Conservation (phyloP, 371 early-diverging fungal species). For the Apophysomyces elegans region DNA sequence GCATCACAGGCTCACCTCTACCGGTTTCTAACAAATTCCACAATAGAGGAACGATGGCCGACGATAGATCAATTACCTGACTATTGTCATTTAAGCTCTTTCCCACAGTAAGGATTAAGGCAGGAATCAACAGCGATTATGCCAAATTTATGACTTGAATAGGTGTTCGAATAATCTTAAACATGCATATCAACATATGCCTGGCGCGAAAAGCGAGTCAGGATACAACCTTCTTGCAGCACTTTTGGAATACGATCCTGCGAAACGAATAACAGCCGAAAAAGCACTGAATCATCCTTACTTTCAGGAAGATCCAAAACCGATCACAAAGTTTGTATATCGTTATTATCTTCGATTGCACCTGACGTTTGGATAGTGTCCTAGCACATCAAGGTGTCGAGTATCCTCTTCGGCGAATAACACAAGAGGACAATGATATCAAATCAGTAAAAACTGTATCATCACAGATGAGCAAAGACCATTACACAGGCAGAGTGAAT, state of each 20-base stretch:
- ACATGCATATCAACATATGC: conserved; percentile 50
- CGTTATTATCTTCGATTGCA: background rate
- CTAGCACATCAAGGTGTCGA: conserved; percentile 63
- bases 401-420: conserved; percentile 66
- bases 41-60: conserved; percentile 79
- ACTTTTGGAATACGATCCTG: conserved; percentile 94
- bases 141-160: conserved; percentile 5
- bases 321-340: conserved; percentile 68
- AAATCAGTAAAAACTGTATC: conserved; percentile 45
- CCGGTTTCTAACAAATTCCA: background rate
- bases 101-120: conserved; percentile 55
- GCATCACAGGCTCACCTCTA: conserved; percentile 40
- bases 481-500: background rate
- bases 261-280: conserved; percentile 85
- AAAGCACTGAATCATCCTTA: conserved; percentile 89
- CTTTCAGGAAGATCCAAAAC: conserved; percentile 90
- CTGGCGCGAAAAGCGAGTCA: conserved; percentile 59
- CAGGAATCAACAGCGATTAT: background rate
- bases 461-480: conserved; percentile 2
- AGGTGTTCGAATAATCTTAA: conserved; percentile 54
- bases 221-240: conserved; percentile 77
- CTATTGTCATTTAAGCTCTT: conserved; percentile 57
- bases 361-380: conserved; percentile 40
- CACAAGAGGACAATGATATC: conserved; percentile 72
- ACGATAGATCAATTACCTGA: conserved; percentile 77